phyloP scores from a whole-genome alignment of 768 basidiomycete genomes.

The Dacryopinax spathularia region DNA sequence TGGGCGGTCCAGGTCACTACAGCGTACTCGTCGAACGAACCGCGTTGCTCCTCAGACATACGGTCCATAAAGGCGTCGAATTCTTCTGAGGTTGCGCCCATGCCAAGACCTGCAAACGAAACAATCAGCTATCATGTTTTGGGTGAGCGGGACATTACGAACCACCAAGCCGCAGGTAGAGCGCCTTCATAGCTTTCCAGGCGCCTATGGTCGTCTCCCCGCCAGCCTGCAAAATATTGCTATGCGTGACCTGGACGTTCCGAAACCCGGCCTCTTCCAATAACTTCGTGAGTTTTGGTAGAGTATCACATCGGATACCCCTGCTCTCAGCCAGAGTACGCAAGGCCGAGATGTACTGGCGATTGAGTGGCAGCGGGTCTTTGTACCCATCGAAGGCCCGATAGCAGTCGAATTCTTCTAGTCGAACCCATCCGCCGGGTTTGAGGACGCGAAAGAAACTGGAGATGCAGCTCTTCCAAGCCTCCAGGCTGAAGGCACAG shows the following conservation, averaged over 20 bases:
- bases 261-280: background rate
- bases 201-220: background rate
- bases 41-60: background rate
- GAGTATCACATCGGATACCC: background rate
- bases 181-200: background rate
- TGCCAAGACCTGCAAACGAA: background rate
- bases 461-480: slow-evolving; percentile 5
- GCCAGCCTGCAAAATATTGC: background rate
- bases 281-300: background rate
- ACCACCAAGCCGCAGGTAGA: background rate
- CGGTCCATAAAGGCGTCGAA: background rate
- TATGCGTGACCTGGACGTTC: background rate
- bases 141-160: background rate
- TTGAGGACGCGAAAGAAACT: slow-evolving; percentile 6
- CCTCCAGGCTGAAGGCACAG: background rate
- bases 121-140: background rate
- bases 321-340: background rate
- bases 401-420: slow-evolving; percentile 7
- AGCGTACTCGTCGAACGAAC: background rate
- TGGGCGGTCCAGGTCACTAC: background rate
- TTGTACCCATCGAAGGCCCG: background rate
- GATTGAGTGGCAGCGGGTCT: background rate
- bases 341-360: background rate
- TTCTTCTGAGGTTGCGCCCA: background rate
- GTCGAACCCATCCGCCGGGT: slow-evolving; percentile 10